Evolutionary conservation across 2,329 filamentous ascomycete species (phyloP).

Genomic region (Davidsoniella virescens): DNA sequence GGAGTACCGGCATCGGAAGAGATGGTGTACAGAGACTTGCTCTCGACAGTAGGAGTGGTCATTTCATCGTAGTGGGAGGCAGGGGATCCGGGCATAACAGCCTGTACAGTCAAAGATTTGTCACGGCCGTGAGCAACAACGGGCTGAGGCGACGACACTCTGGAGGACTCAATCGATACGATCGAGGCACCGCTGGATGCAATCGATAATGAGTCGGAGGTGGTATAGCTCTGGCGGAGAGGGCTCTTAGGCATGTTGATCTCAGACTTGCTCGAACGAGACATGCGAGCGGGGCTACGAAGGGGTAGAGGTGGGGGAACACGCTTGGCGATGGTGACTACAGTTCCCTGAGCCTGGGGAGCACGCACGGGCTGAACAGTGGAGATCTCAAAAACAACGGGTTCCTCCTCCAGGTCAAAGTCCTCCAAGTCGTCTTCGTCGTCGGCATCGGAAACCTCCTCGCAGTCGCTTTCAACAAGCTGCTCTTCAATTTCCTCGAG

Average conservation of each 20-base stretch:
- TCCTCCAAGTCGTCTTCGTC: conserved; percentile 32
- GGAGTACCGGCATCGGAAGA: conserved; percentile 7
- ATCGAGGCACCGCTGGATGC: conserved; percentile 6
- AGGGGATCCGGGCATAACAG: conserved; percentile 3
- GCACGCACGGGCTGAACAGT: conserved; percentile 37
- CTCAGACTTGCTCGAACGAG: conserved; percentile 35
- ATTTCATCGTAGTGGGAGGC: conserved; percentile 5
- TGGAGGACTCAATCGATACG: conserved; percentile 6
- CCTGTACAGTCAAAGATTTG: conserved; percentile 6
- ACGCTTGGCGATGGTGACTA: conserved; percentile 75
- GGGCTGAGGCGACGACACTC: conserved; percentile 2
- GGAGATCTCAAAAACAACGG: conserved; percentile 47
- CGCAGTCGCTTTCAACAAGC: conserved; percentile 19
- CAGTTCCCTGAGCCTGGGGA: conserved; percentile 51
- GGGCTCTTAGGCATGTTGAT: conserved; percentile 36
- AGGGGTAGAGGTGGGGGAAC: conserved; percentile 61
- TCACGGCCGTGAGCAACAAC: neutral
- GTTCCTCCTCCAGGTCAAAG: conserved; percentile 40
- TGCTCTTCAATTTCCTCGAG: conserved; percentile 19
- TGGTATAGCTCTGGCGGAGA: conserved; percentile 30
- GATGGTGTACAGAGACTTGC: conserved; percentile 4
- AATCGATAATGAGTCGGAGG: conserved; percentile 1
- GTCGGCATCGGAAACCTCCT: conserved; percentile 16
- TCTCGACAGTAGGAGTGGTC: conserved; percentile 2
- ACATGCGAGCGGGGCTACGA: conserved; percentile 53